Base-by-base conservation (phyloP, 306 rosid genomes). In the Prinsepia uniflora region DNA sequence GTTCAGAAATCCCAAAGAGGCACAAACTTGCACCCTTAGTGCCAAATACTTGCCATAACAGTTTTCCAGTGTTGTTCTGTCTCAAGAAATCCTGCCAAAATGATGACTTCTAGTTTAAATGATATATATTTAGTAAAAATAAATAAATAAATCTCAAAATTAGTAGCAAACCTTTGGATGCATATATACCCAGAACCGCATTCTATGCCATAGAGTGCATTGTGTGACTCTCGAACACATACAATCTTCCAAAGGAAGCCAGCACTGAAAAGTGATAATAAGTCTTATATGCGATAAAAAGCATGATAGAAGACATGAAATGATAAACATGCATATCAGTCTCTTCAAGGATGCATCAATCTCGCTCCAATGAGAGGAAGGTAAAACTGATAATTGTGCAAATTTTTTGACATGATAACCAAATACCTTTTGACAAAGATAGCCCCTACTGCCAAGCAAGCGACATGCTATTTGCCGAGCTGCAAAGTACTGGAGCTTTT, bases 401-500 rank as follows among this genome's bases (percentile, higher is more conserved):
- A 24, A 43, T 45, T 40, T 11, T 24, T 41, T 22, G 10, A 18
- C 47, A 42, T 20, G 45, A 47, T 11, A 58, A 70, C 14, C 10
- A 4, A 75, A 63, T 73, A 92, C 98, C 98, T 90, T 88, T 80
- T 86, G 98, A 76, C 98, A 93, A 43, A 93, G 98, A 79, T 93
- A 93, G 65, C 90, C 90, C 75, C 82, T 82, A 80, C 98, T 93
- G 75, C 98, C 98, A 48, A 93, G 90, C 75, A 93, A 63, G 39
- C 98, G 97, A 73, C 98, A 90, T 66, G 98, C 97, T 68, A 93
- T 87, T 79, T 93, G 98, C 65, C 96, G 86, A 74, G 98, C 96
- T 15, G 98, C 45, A 82, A 82, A 93, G 74, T 86, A 93, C 44
- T 93, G 88, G 5, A 84, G 87, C 84, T 90, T 93, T 54, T 81